Percentiles rank a stretch among this genome's conserved stretches.
phyloP scores from a whole-genome alignment of 306 rosid genomes.

The Sophora flavescens region DNA sequence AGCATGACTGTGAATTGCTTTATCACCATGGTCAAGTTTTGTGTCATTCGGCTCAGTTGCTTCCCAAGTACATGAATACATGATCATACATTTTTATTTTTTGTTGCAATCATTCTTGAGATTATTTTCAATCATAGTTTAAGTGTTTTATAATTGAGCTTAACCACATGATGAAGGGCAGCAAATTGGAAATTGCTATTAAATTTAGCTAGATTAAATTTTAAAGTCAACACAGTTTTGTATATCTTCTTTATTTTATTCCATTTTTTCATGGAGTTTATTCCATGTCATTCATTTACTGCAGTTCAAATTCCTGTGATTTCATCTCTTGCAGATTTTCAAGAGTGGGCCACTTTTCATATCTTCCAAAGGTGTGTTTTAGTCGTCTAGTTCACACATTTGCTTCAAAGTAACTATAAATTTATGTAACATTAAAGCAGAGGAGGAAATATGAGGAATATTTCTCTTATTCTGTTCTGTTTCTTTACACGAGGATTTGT shows the following conservation, averaged over 20 bases:
- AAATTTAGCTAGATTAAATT: background rate
- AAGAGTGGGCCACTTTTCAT: slow-evolving; percentile 96
- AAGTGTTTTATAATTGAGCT: too few relatives aligned
- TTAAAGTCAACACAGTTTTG: background rate
- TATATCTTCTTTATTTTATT: background rate
- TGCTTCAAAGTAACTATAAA: slow-evolving; percentile 7
- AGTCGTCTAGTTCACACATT: background rate
- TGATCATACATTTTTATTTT: background rate
- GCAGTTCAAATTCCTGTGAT: slow-evolving; percentile 37
- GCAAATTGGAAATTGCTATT: slow-evolving; percentile 11
- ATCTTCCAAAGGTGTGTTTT: slow-evolving; percentile 90
- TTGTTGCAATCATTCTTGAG: background rate
- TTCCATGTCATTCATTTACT: slow-evolving; percentile 6
- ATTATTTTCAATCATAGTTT: background rate
- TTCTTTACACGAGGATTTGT: too few relatives aligned
- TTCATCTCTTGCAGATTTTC: slow-evolving; percentile 70
- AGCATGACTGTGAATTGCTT: slow-evolving; percentile 19
- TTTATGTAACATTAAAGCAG: background rate
- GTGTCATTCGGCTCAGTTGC: slow-evolving; percentile 19
- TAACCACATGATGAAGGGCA: background rate
- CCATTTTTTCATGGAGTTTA: slow-evolving; percentile 2
- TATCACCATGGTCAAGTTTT: background rate
- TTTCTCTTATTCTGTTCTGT: too few relatives aligned
- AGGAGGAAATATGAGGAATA: too few relatives aligned
- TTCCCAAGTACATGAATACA: slow-evolving; percentile 10